Evolutionary conservation across 2,329 filamentous ascomycete genomes (phyloP).

Genomic region (Cadophora sp.): DNA sequence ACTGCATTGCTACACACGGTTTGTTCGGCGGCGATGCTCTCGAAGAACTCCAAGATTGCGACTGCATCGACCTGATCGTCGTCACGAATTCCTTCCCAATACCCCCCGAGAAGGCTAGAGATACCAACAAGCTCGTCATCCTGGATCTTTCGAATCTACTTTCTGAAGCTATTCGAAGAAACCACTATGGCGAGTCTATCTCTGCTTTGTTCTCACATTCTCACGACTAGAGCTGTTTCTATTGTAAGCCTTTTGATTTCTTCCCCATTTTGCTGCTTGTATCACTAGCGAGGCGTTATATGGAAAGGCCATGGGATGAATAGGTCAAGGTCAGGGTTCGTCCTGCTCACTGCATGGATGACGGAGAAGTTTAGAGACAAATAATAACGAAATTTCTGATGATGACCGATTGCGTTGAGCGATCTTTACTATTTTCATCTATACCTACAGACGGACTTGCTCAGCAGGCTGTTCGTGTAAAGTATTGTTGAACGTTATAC

Average conservation of each 20-base stretch:
- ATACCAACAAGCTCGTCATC: constrained; percentile 83
- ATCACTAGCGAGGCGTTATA: constrained; percentile 42
- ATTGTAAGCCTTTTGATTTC: constrained; percentile 55
- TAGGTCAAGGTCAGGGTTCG: constrained; percentile 16
- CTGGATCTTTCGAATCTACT: constrained; percentile 89
- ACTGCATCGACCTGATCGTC: constrained; percentile 91
- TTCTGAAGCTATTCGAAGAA: constrained; percentile 90
- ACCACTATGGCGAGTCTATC: constrained; percentile 93
- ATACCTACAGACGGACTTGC: too few relatives aligned
- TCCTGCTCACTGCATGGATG: constrained; percentile 32
- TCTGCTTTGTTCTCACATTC: constrained; percentile 43
- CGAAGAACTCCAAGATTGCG: constrained; percentile 87
- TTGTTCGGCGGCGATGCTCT: constrained; percentile 91
- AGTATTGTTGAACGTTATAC: too few relatives aligned
- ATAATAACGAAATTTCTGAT: constrained; percentile 21
- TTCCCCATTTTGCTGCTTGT: constrained; percentile 29
- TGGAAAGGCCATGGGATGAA: constrained; percentile 21
- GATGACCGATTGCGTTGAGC: constrained; percentile 1
- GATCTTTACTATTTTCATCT: neutral
- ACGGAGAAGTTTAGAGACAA: constrained; percentile 29
- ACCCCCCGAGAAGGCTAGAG: constrained; percentile 71
- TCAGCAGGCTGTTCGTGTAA: too few relatives aligned
- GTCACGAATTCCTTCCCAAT: constrained; percentile 99
- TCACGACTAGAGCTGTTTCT: constrained; percentile 40
- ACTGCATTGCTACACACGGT: constrained; percentile 96